A percentile compares a stretch with the other conserved stretches of the same genome.
Conservation (phyloP, 192 early-diverging fungal genomes). For the Rhizophlyctis rosea region DNA sequence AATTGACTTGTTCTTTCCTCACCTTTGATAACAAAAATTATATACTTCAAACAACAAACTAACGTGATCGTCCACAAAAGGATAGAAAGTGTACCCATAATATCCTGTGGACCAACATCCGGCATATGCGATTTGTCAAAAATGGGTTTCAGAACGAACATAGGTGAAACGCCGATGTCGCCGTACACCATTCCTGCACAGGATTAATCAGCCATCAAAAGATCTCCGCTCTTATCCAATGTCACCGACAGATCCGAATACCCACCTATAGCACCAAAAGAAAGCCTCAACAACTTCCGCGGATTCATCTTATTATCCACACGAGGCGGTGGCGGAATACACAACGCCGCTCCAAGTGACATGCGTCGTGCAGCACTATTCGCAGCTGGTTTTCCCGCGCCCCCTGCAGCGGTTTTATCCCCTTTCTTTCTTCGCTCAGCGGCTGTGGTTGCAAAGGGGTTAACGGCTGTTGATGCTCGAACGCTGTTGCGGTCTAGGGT, state of each 20-base stretch:
- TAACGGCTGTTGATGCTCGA: no score
- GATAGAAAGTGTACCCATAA: constrained; percentile 46
- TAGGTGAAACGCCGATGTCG: constrained; percentile 54
- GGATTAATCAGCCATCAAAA: constrained; percentile 9
- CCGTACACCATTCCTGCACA: constrained; percentile 42
- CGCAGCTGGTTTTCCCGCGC: no score
- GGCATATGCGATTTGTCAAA: constrained; percentile 20
- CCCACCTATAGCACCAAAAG: constrained; percentile 32
- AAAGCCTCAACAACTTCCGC: constrained; percentile 31
- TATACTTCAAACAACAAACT: constrained; percentile 43
- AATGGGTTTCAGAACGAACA: constrained; percentile 49
- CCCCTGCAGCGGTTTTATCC: no score
- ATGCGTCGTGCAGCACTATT: constrained; percentile 37
- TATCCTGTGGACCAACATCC: constrained; percentile 11
- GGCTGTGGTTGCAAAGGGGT: no score
- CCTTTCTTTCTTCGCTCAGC: no score
- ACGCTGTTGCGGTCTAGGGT: no score
- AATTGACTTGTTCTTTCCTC: constrained; percentile 7
- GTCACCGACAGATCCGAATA: not conserved
- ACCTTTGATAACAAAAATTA: constrained; percentile 42
- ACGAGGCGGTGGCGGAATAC: constrained; percentile 44
- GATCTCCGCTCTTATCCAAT: no score
- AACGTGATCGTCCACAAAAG: constrained; percentile 51
- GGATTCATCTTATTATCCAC: constrained; percentile 34
- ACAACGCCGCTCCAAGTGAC: constrained; percentile 44